These are phyloP conservation scores for Mallotus nudiflorus DNA, from an alignment of 345 rosid genomes.

Conservation along the genomic window DNA sequence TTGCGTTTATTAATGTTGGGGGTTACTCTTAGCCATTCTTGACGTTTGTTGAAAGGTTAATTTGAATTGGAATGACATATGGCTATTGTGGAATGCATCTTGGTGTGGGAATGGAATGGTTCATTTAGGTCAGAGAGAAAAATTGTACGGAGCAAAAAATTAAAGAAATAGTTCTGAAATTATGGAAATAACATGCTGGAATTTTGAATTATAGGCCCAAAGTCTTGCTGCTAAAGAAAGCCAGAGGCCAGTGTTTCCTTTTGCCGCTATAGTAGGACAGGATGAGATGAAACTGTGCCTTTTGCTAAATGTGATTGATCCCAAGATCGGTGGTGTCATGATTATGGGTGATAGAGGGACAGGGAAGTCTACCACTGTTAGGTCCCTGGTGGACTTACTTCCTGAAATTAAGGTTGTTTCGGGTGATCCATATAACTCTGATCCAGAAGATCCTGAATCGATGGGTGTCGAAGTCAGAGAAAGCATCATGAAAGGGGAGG, in stretches of 20 bases:
- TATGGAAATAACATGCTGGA: conserved; percentile 15
- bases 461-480: conserved; percentile 94
- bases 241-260: conserved; percentile 89
- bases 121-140: neutral
- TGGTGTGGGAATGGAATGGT: too few species aligned
- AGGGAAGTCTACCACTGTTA: conserved; percentile 85
- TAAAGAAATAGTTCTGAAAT: conserved; percentile 7
- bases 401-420: conserved; percentile 82
- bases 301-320: conserved; percentile 86
- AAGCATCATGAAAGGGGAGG: conserved; percentile 52
- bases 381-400: conserved; percentile 86
- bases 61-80: neutral
- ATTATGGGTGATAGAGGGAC: conserved; percentile 98
- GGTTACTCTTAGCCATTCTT: neutral
- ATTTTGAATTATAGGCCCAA: conserved; percentile 44
- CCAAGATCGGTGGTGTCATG: conserved; percentile 96
- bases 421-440: conserved; percentile 92
- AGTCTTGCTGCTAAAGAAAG: conserved; percentile 59
- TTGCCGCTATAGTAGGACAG: conserved; percentile 94
- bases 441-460: conserved; percentile 84
- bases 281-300: conserved; percentile 98
- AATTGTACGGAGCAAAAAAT: neutral
- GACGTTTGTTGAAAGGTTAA: neutral
- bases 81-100: too few species aligned
- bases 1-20: neutral